Conservation (phyloP, 768 basidiomycete species). For the Glaciozyma martinii region DNA sequence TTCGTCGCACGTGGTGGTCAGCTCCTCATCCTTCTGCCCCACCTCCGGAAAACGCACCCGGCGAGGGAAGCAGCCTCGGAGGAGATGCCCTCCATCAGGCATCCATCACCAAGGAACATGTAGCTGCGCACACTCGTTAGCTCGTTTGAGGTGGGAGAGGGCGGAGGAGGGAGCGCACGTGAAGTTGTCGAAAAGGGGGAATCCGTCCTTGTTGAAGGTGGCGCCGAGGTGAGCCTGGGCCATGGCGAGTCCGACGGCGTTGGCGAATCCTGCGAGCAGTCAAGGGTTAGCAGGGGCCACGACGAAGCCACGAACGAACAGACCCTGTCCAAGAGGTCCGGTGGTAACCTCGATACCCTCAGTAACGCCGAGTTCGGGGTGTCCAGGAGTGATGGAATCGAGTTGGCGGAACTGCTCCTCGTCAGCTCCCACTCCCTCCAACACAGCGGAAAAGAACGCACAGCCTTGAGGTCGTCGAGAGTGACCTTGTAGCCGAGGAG, state of each 20-base stretch:
- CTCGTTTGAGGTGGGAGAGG: conserved; percentile 56
- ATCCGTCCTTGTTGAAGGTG: conserved; percentile 78
- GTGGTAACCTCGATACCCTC: conserved; percentile 73
- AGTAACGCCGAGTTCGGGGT: conserved; percentile 70
- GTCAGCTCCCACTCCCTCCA: no score
- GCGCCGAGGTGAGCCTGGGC: conserved; percentile 84
- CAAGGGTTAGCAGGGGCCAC: neutral
- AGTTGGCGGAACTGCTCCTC: conserved; percentile 65
- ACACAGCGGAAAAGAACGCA: conserved; percentile 4
- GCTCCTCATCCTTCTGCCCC: neutral
- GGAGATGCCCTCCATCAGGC: conserved; percentile 95
- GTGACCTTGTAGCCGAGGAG: conserved; percentile 85
- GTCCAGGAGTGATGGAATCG: conserved; percentile 81
- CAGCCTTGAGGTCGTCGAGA: conserved; percentile 76
- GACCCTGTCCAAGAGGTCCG: conserved; percentile 78
- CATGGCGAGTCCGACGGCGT: conserved; percentile 86
- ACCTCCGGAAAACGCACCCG: conserved; percentile 43
- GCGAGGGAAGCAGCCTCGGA: conserved; percentile 84
- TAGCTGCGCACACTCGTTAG: conserved; percentile 53
- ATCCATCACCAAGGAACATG: conserved; percentile 89
- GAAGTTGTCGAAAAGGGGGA: conserved; percentile 44
- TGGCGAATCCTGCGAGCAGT: conserved; percentile 64
- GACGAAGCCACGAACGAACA: neutral
- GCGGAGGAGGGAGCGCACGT: conserved; percentile 7
- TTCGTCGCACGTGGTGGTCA: neutral